Evolutionary conservation across 495 filamentous ascomycete genomes (phyloP).

Genomic region (Hypoxylon fragiforme): DNA sequence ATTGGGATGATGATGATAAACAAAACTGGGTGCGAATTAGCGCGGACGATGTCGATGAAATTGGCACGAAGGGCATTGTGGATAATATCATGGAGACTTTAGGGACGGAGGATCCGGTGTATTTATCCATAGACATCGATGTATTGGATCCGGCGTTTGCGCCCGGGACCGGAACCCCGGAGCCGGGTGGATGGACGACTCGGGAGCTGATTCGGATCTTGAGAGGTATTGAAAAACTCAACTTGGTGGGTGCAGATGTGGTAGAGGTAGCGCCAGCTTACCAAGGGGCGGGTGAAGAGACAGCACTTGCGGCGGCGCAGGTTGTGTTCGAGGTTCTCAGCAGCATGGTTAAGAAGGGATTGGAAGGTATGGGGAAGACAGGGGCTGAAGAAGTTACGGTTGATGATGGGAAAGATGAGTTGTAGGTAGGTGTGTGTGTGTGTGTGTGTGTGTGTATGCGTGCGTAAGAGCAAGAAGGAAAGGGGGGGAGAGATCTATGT

Average conservation of each 20-base stretch:
- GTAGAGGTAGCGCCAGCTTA: constrained; percentile 89
- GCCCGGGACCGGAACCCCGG: constrained; percentile 74
- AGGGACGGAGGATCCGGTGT: constrained; percentile 65
- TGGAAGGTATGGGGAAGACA: constrained; percentile 44
- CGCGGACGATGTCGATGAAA: constrained; percentile 73
- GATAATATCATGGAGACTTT: constrained; percentile 60
- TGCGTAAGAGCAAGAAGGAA: neutral
- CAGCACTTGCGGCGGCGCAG: constrained; percentile 81
- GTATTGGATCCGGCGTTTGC: constrained; percentile 72
- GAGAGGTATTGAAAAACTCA: constrained; percentile 68
- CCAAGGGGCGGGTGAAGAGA: constrained; percentile 81
- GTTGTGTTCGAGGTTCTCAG: constrained; percentile 81
- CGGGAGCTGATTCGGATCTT: constrained; percentile 71
- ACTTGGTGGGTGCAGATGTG: constrained; percentile 74
- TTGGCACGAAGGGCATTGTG: constrained; percentile 61
- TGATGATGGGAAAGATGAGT: constrained; percentile 37
- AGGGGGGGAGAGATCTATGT: neutral
- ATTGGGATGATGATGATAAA: constrained; percentile 64
- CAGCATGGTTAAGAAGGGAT: constrained; percentile 69
- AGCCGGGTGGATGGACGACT: constrained; percentile 75
- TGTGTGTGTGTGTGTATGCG: no score
- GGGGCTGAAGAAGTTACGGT: constrained; percentile 2
- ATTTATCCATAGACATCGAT: constrained; percentile 76
- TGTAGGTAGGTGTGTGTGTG: constrained; percentile 21
- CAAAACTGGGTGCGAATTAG: constrained; percentile 69